Evolutionary conservation across 805 yeast species (phyloP).

Genomic region (Pichia phayaonensis): DNA sequence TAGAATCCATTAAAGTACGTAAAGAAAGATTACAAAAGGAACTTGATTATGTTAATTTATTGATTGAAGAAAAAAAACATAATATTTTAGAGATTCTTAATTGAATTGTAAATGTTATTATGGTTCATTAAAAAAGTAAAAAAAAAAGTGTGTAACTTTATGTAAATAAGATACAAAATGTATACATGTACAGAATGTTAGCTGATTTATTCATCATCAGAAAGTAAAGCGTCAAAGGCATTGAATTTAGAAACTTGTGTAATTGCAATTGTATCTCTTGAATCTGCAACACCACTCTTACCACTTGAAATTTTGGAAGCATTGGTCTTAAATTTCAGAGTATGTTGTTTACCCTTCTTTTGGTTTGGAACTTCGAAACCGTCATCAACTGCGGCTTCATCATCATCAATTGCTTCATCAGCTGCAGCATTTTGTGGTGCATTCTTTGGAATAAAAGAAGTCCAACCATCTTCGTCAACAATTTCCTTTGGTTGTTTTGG

Average conservation of each 20-base stretch:
- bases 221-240: constrained; percentile 73
- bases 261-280: constrained; percentile 64
- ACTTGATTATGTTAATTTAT: constrained; percentile 1
- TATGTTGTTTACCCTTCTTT: constrained; percentile 36
- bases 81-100: background rate
- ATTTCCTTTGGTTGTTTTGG: constrained; percentile 39
- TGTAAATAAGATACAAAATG: background rate
- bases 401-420: constrained; percentile 39
- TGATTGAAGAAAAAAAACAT: background rate
- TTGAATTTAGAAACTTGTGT: constrained; percentile 61
- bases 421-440: constrained; percentile 11
- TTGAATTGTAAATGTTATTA: background rate
- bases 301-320: constrained; percentile 69
- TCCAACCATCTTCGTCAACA: constrained; percentile 81
- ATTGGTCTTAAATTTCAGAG: constrained; percentile 57
- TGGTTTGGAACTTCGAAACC: constrained; percentile 34
- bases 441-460: constrained; percentile 42
- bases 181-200: background rate
- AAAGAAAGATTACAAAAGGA: constrained; percentile 7
- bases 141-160: background rate
- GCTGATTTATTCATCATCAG: constrained; percentile 41
- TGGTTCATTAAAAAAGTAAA: background rate
- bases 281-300: constrained; percentile 53
- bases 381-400: constrained; percentile 29
- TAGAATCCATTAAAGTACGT: background rate